Evolutionary conservation across 192 early-diverging fungal genomes (phyloP), one percentile per base, ranked within the genome.

Genomic region (Coemansia sp.): DNA sequence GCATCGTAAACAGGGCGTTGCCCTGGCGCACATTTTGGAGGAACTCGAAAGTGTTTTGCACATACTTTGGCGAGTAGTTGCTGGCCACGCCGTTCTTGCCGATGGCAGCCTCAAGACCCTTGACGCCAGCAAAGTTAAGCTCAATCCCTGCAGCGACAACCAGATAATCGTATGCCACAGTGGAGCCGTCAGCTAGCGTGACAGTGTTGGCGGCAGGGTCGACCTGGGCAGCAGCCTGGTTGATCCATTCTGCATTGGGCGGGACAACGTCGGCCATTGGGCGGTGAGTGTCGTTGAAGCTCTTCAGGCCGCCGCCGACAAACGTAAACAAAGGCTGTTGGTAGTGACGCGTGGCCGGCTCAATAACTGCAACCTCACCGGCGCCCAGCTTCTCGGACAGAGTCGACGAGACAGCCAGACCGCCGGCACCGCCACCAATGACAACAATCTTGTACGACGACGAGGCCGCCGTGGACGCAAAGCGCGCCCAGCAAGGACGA

Each of bases 241-340:
- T 75, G 64, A 93, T 85, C 91, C 90, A 93, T 25, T 88, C 82
- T 14, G 89, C 89, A 45, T 89, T 66, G 17, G 80, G 77, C n/a
- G 92, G 87, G 59, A 94, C 85, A 10, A 94, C 81, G 6, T 86
- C 84, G 41, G 69, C 77, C 68, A 85, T 91, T 11, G 92, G 86
- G 65, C 84, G 83, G 57, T 74, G 68, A 16, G 90, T 87, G 49
- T 92, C 89, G 3, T 59, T 68, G 54, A 94, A 86, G 31, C 87
- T 57, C 84, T 94, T 94, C 59, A 94, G 72, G 17, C 93, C 93
- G 55, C 80, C 89, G 39, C 93, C 93, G 43, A 94, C 93, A 87
- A 92, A 92, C 12, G 93, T 94, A 84, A 91, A 94, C 54, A 94
- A 68, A 35, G 93, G 93, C 85, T 94, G 93, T 74, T 93, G 92